phyloP scores from a whole-genome alignment of 345 rosid species.

The Lepidium didymum region DNA sequence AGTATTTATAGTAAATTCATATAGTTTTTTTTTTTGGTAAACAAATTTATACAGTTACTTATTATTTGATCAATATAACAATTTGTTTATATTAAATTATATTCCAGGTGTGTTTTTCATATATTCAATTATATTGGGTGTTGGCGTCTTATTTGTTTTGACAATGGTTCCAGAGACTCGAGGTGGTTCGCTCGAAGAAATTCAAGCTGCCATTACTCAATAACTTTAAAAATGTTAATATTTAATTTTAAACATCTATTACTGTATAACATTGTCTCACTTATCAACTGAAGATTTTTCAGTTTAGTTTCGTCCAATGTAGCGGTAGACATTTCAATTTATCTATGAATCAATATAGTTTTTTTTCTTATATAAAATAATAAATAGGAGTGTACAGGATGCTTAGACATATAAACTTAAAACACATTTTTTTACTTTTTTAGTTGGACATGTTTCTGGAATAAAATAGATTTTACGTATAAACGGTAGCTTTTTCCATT shows the following conservation, averaged over 20 bases:
- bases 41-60: not conserved
- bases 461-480: not conserved
- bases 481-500: not conserved
- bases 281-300: too few species aligned
- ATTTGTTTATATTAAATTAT: not conserved
- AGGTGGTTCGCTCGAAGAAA: constrained; percentile 68
- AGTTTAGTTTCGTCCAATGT: too few species aligned
- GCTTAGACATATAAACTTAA: too few species aligned
- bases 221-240: not conserved
- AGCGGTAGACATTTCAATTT: too few species aligned
- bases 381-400: too few species aligned
- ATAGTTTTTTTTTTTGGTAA: too few species aligned
- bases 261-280: too few species aligned
- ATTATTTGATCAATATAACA: not conserved
- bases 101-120: constrained; percentile 60
- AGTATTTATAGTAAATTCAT: not conserved
- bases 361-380: too few species aligned
- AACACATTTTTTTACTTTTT: too few species aligned
- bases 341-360: too few species aligned
- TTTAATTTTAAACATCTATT: not conserved
- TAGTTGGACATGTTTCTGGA: not conserved
- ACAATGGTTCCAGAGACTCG: constrained; percentile 76
- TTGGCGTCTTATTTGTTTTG: constrained; percentile 56
- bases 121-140: constrained; percentile 47
- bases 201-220: constrained; percentile 45